Percentiles rank a stretch among this genome's conserved stretches.
Conservation (phyloP, 495 filamentous ascomycete genomes). For the Neurospora sp. region DNA sequence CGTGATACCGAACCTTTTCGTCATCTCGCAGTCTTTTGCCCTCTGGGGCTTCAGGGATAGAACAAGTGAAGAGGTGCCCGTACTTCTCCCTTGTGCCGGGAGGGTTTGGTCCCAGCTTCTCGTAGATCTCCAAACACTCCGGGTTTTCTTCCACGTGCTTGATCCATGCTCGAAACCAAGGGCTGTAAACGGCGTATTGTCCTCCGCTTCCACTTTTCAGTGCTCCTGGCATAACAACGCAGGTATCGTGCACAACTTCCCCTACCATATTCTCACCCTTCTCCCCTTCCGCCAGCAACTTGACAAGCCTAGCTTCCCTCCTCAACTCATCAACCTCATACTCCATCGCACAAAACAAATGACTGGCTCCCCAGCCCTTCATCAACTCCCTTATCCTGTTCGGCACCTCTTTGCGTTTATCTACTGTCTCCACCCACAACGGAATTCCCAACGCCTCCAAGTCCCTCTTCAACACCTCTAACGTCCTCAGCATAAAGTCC, state of each 20-base stretch:
- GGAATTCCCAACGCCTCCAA: constrained; percentile 67
- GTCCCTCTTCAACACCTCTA: constrained; percentile 55
- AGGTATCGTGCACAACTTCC: constrained; percentile 64
- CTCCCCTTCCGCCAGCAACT: constrained; percentile 35
- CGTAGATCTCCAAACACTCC: constrained; percentile 49
- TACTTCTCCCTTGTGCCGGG: constrained; percentile 26
- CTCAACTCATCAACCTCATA: constrained; percentile 73
- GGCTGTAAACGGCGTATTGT: constrained; percentile 77
- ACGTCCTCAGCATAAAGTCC: constrained; percentile 65
- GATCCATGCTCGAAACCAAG: constrained; percentile 74
- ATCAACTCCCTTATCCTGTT: constrained; percentile 57
- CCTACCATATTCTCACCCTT: constrained; percentile 46
- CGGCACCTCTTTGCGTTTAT: constrained; percentile 53
- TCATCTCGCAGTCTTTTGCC: constrained; percentile 54
- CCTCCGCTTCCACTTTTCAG: constrained; percentile 53
- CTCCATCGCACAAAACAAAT: constrained; percentile 62
- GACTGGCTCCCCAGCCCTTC: constrained; percentile 63
- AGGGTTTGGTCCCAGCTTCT: constrained; percentile 49
- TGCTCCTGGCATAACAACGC: constrained; percentile 64
- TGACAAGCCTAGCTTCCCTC: constrained; percentile 59
- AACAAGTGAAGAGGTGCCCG: constrained; percentile 48
- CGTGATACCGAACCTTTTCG: constrained; percentile 36
- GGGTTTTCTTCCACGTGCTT: constrained; percentile 58
- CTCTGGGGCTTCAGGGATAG: constrained; percentile 53
- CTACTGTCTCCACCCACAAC: constrained; percentile 61